A percentile compares a stretch with the other conserved stretches of the same genome.
Evolutionary conservation across 2,329 filamentous ascomycete genomes (phyloP).

Genomic region (Aspergillus sp.): DNA sequence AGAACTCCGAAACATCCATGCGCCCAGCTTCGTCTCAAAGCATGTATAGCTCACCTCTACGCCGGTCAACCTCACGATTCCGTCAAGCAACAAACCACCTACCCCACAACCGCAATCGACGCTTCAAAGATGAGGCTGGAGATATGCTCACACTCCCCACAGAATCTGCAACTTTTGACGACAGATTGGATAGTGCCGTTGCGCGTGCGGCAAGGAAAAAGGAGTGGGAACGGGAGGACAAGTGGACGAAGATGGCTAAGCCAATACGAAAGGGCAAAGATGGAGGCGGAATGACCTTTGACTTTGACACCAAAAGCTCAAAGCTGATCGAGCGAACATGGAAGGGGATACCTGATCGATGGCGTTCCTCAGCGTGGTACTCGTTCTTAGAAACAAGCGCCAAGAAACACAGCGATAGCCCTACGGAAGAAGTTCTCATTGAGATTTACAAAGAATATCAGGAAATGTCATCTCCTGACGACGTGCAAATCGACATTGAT

Average conservation of each 20-base stretch:
- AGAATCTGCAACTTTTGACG: conserved; percentile 48
- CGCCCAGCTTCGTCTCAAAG: conserved; percentile 50
- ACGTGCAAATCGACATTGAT: conserved; percentile 95
- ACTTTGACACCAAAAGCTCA: conserved; percentile 79
- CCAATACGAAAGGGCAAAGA: conserved; percentile 44
- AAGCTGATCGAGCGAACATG: conserved; percentile 89
- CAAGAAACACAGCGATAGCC: conserved; percentile 59
- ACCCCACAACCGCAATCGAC: conserved; percentile 54
- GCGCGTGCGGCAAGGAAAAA: conserved; percentile 55
- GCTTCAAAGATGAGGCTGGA: conserved; percentile 58
- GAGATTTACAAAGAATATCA: conserved; percentile 72
- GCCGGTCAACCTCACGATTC: conserved; percentile 45
- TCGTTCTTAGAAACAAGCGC: conserved; percentile 83
- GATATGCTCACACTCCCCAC: conserved; percentile 65
- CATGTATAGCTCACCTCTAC: conserved; percentile 42
- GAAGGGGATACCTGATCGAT: conserved; percentile 97
- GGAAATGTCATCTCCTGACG: conserved; percentile 74
- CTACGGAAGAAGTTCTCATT: conserved; percentile 70
- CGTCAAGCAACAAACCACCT: conserved; percentile 54
- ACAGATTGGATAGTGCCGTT: conserved; percentile 48
- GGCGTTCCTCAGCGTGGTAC: conserved; percentile 92
- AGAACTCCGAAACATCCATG: conserved; percentile 44
- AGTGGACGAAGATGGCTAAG: conserved; percentile 68
- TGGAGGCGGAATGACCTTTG: conserved; percentile 65
- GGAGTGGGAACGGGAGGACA: conserved; percentile 63